Evolutionary conservation across 2,329 filamentous ascomycete species (phyloP), one percentile per base, ranked within the genome.

Genomic region (Macroventuria anomochaeta): DNA sequence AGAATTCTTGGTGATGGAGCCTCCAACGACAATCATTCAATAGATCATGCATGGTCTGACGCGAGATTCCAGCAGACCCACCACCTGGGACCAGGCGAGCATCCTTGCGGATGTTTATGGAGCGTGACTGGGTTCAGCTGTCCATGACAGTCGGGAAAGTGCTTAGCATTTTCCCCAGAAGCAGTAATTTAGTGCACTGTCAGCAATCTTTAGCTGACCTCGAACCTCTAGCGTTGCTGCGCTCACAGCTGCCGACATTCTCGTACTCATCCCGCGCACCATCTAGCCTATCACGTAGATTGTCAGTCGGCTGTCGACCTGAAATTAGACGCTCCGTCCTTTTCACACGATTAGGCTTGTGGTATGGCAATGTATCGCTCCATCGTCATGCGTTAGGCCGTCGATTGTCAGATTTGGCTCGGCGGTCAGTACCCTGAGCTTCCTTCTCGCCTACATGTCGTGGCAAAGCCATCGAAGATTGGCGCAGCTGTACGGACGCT

Each of bases 11-110:
- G 40, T 46, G n/a, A 43, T 48, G 44, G 33, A 42, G 32, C 15
- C 8, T 31, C 25, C 13, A 8, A 42, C 50, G 37, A 42, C 31
- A 46, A 46, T 15, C 2, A 37, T 37, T 46, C 59, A 61, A 60
- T 60, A 61, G 32, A 53, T 42, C 38, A 40, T 59, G 59, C 57
- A 61, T 60, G 23, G 32, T 59, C 46, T 57, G 46, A 56, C 39
- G 46, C 48, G 52, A 54, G 38, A 46, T 37, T 40, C 18, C 44
- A 50, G 43, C 43, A 44, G 46, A 46, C 25, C 43, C 57, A 40
- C 36, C 21, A 20, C 31, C 33, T 39, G 20, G 32, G 39, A 26
- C 38, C 42, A 46, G 46, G 38, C 33, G 32, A 48, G 13, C 32
- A 23, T 23, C n/a, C 26, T 26, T 41, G 32, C 28, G n/a, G 51